These are phyloP conservation scores for Trifolium dubium DNA, from an alignment of 306 rosid genomes.

Conservation along the genomic window DNA sequence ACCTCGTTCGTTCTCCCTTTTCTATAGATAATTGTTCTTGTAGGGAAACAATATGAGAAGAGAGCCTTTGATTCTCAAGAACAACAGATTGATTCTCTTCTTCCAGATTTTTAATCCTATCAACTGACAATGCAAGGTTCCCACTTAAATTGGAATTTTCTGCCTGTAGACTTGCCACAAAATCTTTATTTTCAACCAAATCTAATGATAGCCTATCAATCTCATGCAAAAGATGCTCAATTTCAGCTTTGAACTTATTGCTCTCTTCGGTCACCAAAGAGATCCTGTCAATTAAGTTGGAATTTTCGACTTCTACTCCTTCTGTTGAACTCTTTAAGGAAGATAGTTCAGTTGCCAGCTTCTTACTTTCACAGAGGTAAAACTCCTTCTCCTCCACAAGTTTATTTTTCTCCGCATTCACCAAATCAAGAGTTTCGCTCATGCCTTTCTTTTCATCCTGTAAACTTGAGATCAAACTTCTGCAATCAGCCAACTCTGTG, in stretches of 20 bases:
- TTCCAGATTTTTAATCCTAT: slow-evolving; percentile 60
- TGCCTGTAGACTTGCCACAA: slow-evolving; percentile 54
- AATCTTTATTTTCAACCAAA: slow-evolving; percentile 57
- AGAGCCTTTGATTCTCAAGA: slow-evolving; percentile 60
- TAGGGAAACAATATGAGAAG: slow-evolving; percentile 57
- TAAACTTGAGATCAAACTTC: slow-evolving; percentile 60
- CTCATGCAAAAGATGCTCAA: slow-evolving; percentile 54
- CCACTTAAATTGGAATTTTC: slow-evolving; percentile 60
- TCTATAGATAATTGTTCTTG: slow-evolving; percentile 58
- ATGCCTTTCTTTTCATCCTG: slow-evolving; percentile 67
- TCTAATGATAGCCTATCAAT: slow-evolving; percentile 60
- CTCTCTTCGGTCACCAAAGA: slow-evolving; percentile 62
- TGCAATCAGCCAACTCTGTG: slow-evolving; percentile 71
- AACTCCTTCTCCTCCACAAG: slow-evolving; percentile 61
- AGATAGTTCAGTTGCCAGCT: slow-evolving; percentile 61
- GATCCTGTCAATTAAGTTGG: slow-evolving; percentile 56
- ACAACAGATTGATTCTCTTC: slow-evolving; percentile 57
- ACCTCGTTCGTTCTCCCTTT: slow-evolving; percentile 54
- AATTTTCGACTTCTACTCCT: slow-evolving; percentile 62
- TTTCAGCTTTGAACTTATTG: slow-evolving; percentile 55
- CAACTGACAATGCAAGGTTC: slow-evolving; percentile 57
- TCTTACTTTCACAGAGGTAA: slow-evolving; percentile 58
- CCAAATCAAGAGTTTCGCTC: slow-evolving; percentile 52
- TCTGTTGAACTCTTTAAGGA: slow-evolving; percentile 51
- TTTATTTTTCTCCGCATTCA: slow-evolving; percentile 57